Base-by-base conservation (phyloP, 2,329 filamentous ascomycete species). In the Plenodomus tracheiphilus region DNA sequence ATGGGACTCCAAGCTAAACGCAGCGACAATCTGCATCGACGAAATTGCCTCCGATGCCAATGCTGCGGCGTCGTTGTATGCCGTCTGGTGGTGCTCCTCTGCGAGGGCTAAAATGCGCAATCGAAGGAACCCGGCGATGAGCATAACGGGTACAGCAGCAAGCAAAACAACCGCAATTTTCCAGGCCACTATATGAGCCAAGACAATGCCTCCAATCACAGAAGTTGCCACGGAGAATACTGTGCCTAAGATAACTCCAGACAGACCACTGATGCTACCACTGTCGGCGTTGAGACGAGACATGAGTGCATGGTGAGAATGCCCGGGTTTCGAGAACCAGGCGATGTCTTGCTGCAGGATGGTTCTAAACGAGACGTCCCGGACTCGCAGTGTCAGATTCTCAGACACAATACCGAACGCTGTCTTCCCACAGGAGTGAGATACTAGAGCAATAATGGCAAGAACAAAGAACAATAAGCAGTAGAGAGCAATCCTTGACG, bases 1-100 rank as follows among this genome's bases (percentile, higher is more conserved):
- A 35, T 73, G 65, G 6, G 65, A 56, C 50, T 78, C 75, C 6
- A 75, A 62, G 6, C 74, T 73, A 10, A 77, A 71, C 1, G 74
- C 69, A 2, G 75, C 72, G 13, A 78, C 79, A 21, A 86, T 88
- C 58, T 85, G 83, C 68, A 87, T 85, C 1, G 81, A 82, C 43
- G 82, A 80, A 41, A 86, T 84, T 1, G 85, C 85, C 58, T 90
- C 86, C 5, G 85, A 83, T 1, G 85, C 85, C 43, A 89, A 80
- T 4, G 81, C 79, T 15, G 85, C 81, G 2, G 86, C 84, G 37
- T 80, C 79, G 6, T 81, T 79, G 57, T 86, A 89, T 2, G 86
- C 85, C 19, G 79, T 81, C 35, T 85, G 81, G 56, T 88, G 84
- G 13, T 81, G 80, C 46, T 81, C 78, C 53, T 88, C 83, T 40